These are phyloP conservation scores for Barnettozyma salicaria DNA, from an alignment of 805 yeast species.

Conservation along the genomic window DNA sequence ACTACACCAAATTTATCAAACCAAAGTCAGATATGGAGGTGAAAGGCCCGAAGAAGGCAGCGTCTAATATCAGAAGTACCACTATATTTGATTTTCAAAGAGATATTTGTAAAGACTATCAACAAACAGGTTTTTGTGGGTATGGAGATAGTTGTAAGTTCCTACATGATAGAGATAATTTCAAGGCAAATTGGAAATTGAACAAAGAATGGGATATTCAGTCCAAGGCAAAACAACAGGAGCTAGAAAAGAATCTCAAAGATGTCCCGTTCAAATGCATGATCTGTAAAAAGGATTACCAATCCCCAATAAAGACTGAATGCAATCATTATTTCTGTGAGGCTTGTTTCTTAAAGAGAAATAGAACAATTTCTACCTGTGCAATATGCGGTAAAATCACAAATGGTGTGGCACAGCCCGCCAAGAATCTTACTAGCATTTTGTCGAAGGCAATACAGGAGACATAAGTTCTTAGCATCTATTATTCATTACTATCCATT, in stretches of 20 bases:
- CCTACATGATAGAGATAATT: conserved; percentile 84
- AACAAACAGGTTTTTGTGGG: conserved; percentile 91
- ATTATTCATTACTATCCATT: background rate
- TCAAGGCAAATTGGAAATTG: conserved; percentile 60
- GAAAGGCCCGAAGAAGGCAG: conserved; percentile 35
- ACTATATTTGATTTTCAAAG: conserved; percentile 82
- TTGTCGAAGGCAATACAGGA: conserved; percentile 12
- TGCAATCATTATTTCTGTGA: conserved; percentile 66
- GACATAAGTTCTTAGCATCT: background rate
- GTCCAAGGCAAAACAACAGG: conserved; percentile 17
- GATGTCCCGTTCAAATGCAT: conserved; percentile 56
- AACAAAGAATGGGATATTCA: conserved; percentile 62
- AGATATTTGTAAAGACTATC: conserved; percentile 89
- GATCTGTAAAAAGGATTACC: conserved; percentile 51
- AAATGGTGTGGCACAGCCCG: conserved; percentile 52
- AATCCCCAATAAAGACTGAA: conserved; percentile 47
- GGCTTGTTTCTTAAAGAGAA: conserved; percentile 46
- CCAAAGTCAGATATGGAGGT: conserved; percentile 21
- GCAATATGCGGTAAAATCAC: conserved; percentile 55
- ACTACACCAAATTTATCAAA: conserved; percentile 24
- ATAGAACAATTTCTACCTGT: conserved; percentile 42
- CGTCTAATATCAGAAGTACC: conserved; percentile 52
- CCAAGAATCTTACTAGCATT: conserved; percentile 32
- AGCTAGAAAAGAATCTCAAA: conserved; percentile 24
- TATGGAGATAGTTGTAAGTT: conserved; percentile 97